Conservation (phyloP, 2,329 filamentous ascomycete genomes). For the Aspergillus pseudoglaucus region DNA sequence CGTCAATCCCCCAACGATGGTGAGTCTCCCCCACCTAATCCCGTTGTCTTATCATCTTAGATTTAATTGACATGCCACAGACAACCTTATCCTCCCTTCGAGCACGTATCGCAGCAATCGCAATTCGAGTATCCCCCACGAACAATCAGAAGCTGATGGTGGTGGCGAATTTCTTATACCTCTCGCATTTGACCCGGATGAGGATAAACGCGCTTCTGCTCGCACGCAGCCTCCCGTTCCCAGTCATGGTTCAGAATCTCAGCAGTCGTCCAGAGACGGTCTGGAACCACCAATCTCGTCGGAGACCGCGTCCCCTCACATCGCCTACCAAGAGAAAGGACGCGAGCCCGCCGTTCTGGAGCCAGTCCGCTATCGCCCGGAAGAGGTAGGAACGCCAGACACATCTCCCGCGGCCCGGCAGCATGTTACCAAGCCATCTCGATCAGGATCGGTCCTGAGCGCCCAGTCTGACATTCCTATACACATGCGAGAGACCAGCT, state of each 20-base stretch:
- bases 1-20: conserved; percentile 26
- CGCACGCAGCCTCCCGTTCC: conserved; percentile 41
- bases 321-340: conserved; percentile 81
- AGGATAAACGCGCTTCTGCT: conserved; percentile 47
- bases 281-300: conserved; percentile 28
- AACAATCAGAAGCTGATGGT: conserved; percentile 35
- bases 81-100: conserved; percentile 64
- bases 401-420: conserved; percentile 53
- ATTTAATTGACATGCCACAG: conserved; percentile 20
- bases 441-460: conserved; percentile 41
- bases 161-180: conserved; percentile 69
- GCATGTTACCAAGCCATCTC: conserved; percentile 64
- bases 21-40: conserved; percentile 8
- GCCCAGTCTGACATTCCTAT: conserved; percentile 36
- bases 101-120: conserved; percentile 72
- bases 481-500: conserved; percentile 35
- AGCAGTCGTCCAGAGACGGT: conserved; percentile 19
- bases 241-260: conserved; percentile 16
- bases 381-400: conserved; percentile 20
- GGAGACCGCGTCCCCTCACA: conserved; percentile 67
- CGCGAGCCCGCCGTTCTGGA: conserved; percentile 52
- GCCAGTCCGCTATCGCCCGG: conserved; percentile 21
- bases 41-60: background rate
- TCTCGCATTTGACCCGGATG: conserved; percentile 65
- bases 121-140: conserved; percentile 61